Evolutionary conservation across 176 grass and related monocot species (phyloP), one percentile per base, ranked within the genome.

Genomic region (Carex myosuroides): DNA sequence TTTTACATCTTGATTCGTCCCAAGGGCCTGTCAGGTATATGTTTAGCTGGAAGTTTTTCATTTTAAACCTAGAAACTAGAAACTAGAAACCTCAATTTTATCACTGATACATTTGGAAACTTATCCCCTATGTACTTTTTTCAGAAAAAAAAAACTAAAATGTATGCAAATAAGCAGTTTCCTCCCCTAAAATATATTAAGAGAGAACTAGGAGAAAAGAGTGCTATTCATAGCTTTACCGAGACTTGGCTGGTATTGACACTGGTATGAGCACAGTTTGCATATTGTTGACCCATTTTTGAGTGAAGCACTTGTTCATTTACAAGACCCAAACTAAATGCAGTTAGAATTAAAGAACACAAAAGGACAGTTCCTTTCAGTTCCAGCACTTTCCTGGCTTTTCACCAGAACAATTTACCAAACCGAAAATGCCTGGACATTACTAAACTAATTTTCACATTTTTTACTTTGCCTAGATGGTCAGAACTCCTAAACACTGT

Each of bases 401-500:
- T 78, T 17, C 52, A 13, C 72, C 22, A 53, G 13, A 54, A 76
- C 13, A 29, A 29, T 8, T 55, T 76, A 26, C 48, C 22, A 76
- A 76, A 52, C 29, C 11, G 1, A 55, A 78, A 57, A 78, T 78
- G 6, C 10, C 48, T 56, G 52, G 2, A 20, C 56, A 65, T 75
- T 13, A 14, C 53, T 29, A 48, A 74, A 44, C 8, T 41, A 41
- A 12, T 76, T 48, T 71, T 44, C 56, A 58, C 13, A 74, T 44
- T 87, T 26, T 90, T 85, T 8, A 83, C 10, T 88, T 83, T 85
- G 75, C 12, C 30, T 73, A 96, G 97, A 86, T 99, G 97, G 93
- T 91, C 91, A 44, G 85, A 99, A 87, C 91, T 99, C 79, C 91
- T 99, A 60, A 89, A 75, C 70, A 89, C 91, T 81, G 87, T 94